A percentile compares a stretch with the other conserved stretches of the same genome.
Evolutionary conservation across 176 grass and related monocot genomes (phyloP).

Genomic region (Rhipidocladum racemiflorum): DNA sequence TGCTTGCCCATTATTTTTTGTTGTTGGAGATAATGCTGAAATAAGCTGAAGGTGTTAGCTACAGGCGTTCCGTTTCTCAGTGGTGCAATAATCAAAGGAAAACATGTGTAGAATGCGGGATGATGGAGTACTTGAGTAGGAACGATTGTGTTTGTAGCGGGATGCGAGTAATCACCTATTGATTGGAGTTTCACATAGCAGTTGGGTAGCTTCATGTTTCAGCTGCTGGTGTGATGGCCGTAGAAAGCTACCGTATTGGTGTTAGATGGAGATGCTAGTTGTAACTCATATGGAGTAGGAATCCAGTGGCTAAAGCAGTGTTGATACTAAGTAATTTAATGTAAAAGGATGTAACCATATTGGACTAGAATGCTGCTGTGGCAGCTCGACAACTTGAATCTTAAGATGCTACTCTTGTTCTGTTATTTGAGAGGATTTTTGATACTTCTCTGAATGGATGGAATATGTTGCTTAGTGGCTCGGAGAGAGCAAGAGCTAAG

Average conservation of each 20-base stretch:
- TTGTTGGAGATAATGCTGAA: neutral
- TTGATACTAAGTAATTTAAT: neutral
- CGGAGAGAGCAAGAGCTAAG: constrained; percentile 13
- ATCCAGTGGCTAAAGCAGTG: neutral
- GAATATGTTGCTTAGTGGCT: neutral
- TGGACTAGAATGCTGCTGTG: neutral
- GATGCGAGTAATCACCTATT: neutral
- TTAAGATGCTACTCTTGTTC: neutral
- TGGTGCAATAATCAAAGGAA: neutral
- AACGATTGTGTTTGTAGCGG: neutral
- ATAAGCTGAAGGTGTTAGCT: neutral
- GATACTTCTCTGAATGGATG: neutral
- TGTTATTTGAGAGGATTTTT: neutral
- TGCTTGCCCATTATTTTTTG: neutral
- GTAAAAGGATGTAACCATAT: neutral
- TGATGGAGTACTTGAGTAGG: neutral
- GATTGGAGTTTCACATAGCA: neutral
- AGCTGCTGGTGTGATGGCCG: neutral
- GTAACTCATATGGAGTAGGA: neutral
- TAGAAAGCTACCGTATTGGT: neutral
- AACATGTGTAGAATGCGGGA: neutral
- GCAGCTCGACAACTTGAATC: neutral
- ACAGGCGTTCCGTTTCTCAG: neutral
- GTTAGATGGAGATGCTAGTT: neutral
- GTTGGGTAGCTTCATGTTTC: neutral